Evolutionary conservation across 2,329 filamentous ascomycete species (phyloP).

Genomic region (Helicocarpus griseus): DNA sequence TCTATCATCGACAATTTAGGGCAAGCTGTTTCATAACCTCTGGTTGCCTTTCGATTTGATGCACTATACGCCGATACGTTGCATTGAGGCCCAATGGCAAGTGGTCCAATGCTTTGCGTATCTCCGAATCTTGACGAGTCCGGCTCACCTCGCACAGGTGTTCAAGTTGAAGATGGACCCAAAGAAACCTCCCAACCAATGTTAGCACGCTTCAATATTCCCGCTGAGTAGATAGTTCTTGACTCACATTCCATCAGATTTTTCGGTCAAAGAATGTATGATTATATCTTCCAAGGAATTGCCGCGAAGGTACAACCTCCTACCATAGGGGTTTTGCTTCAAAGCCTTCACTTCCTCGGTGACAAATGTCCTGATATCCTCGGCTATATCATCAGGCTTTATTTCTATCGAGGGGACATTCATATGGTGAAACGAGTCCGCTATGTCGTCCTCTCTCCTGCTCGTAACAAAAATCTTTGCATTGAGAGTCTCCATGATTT

Average conservation of each 20-base stretch:
- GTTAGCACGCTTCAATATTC: neutral
- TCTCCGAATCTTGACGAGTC: neutral
- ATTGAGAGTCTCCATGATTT: neutral
- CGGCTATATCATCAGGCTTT: neutral
- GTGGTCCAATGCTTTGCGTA: neutral
- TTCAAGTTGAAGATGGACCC: slow-evolving; percentile 1
- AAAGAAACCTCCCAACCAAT: neutral
- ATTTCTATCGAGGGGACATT: neutral
- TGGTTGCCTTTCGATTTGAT: neutral
- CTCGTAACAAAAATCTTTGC: neutral
- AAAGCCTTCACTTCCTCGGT: neutral
- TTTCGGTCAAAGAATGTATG: neutral
- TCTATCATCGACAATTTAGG: neutral
- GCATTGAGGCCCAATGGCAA: neutral
- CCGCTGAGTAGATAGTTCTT: neutral
- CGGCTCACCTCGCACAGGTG: neutral
- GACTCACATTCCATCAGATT: slow-evolving; percentile 1
- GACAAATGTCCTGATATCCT: slow-evolving; percentile 2
- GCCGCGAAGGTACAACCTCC: neutral
- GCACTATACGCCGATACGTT: neutral
- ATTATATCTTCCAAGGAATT: neutral
- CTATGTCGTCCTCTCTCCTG: neutral
- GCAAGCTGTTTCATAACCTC: neutral
- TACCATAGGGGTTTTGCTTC: neutral
- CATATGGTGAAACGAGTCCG: neutral